Base-by-base conservation (phyloP, 2,329 filamentous ascomycete genomes). In the Pseudogymnoascus sp. region DNA sequence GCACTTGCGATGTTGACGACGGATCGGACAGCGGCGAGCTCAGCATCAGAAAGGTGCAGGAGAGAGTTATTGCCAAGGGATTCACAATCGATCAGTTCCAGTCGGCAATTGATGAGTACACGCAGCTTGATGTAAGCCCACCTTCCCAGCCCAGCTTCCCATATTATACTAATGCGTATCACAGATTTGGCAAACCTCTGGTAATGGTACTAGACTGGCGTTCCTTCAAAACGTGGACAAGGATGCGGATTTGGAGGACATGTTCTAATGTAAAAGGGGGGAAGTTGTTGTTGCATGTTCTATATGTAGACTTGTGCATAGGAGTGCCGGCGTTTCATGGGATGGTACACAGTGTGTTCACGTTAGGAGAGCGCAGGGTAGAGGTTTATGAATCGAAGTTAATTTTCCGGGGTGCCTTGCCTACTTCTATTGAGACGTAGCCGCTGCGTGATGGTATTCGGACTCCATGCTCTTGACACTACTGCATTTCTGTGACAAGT, bases 51-150 rank as follows among this genome's bases (percentile, higher is more conserved):
- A 89, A 91, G 75, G 90, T 99, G 63, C 85, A 92, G 73, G 92
- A 97, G 75, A 80, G 94, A 66, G 92, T 99, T 30, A 81, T 97
- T 69, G 94, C 92, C 60, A 97, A 96, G 82, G 94, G 94, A 2
- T 99, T 97, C 75, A 99, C 93, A 0, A 88, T 92, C 66, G 91
- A 97, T 74, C 92, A 99, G 75, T 92, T 96, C 77, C 81, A 89
- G 70, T 83, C 84, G 67, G 88, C 92, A 18, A 81, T 99, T 72
- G 88, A 96, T 65, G 93, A 96, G 78, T 97, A 99, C 75, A 87
- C 90, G 2, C 79, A 84, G 66, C 77, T 96, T 64, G 89, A 96
- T 79, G 94, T 97, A 79, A 90, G 92, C 70, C 61, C 2, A 38
- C 8, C 20, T 43, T 20, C 22, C 58, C 36, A 4, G 14, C 12